phyloP scores from a whole-genome alignment of 1,284 basidiomycete species.

The Ceratobasidium sp. region DNA sequence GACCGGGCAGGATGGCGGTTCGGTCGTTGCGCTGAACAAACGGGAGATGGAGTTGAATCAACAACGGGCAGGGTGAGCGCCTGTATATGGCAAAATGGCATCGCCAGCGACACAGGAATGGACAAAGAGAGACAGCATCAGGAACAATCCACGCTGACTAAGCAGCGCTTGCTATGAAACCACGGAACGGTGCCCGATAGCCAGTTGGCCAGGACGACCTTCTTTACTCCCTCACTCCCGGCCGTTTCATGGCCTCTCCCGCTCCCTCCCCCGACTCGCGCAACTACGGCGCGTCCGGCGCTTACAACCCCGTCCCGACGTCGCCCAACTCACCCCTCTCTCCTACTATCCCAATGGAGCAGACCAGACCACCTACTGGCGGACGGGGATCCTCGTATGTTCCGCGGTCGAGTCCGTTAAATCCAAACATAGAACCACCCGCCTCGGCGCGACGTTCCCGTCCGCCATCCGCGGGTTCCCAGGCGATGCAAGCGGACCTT shows the following conservation, averaged over 20 bases:
- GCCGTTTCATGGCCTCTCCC: conserved; percentile 23
- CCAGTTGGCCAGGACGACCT: neutral
- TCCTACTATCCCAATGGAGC: neutral
- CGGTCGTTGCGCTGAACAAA: neutral
- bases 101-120: no score
- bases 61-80: neutral
- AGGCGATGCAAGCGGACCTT: conserved; percentile 18
- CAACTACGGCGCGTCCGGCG: conserved; percentile 11
- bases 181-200: conserved; percentile 4
- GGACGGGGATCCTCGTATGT: conserved; percentile 23
- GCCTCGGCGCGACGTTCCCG: neutral
- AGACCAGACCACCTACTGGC: neutral
- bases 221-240: neutral
- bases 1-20: no score
- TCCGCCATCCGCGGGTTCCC: conserved; percentile 21
- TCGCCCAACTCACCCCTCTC: conserved; percentile 24
- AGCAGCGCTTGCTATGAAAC: conserved; percentile 7
- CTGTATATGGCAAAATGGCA: no score
- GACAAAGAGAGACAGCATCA: neutral
- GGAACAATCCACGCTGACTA: conserved; percentile 2
- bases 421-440: conserved; percentile 10
- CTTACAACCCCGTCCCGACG: conserved; percentile 30
- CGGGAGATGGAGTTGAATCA: neutral
- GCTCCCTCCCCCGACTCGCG: conserved; percentile 22
- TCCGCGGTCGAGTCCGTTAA: conserved; percentile 13